A percentile compares a stretch with the other conserved stretches of the same genome.
These are phyloP conservation scores for Nelumbo lutea DNA, from an alignment of 164 flowering plant genomes.

Conservation along the genomic window DNA sequence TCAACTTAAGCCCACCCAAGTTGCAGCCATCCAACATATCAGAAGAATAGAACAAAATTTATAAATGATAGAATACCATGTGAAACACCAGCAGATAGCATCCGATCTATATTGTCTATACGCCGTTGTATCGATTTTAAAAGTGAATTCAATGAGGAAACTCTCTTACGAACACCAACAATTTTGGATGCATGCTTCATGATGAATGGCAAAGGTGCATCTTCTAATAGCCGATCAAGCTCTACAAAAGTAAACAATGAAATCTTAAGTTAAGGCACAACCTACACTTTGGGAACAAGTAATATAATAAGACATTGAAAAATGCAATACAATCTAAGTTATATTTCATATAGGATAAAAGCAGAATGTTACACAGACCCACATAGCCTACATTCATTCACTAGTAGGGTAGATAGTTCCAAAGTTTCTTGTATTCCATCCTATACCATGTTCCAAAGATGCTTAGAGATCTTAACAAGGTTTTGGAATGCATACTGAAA, in stretches of 20 bases:
- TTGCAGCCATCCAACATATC: background rate
- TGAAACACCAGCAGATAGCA: constrained; percentile 43
- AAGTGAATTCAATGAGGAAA: constrained; percentile 62
- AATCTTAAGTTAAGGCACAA: background rate
- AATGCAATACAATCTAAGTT: background rate
- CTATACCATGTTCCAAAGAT: background rate
- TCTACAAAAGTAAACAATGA: constrained; percentile 39
- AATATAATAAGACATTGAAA: background rate
- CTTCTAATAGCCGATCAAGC: constrained; percentile 86
- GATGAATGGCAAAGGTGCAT: constrained; percentile 88
- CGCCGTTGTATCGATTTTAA: constrained; percentile 74
- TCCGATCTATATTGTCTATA: constrained; percentile 76
- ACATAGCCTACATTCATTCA: background rate
- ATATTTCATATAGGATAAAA: background rate
- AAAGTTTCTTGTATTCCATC: background rate
- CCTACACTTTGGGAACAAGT: background rate
- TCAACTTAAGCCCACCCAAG: no score
- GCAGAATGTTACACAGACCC: background rate
- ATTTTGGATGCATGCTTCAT: constrained; percentile 92
- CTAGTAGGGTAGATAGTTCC: background rate
- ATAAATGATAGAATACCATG: constrained; percentile 40
- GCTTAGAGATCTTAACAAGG: background rate
- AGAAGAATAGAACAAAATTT: background rate
- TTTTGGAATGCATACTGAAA: background rate
- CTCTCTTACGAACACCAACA: constrained; percentile 77